Evolutionary conservation across 257 asterid genomes (phyloP).

Genomic region (Datura wrightii): DNA sequence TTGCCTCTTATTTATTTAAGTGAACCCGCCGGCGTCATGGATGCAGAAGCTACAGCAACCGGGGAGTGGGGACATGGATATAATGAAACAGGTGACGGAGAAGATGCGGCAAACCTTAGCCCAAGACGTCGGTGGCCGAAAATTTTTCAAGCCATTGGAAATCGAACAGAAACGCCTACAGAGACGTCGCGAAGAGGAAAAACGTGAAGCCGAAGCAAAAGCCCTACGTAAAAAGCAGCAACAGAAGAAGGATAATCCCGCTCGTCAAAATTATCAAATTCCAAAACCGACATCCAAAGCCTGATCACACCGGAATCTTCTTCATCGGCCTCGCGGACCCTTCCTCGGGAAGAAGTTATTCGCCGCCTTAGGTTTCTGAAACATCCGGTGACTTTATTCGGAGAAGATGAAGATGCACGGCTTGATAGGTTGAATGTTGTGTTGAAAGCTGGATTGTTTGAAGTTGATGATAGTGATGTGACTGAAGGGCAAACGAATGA

Average conservation of each 20-base stretch:
- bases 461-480: conserved; percentile 86
- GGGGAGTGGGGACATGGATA: conserved; percentile 53
- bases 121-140: conserved; percentile 65
- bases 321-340: conserved; percentile 38
- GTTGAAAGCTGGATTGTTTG: conserved; percentile 79
- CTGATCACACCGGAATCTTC: conserved; percentile 53
- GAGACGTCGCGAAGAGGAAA: conserved; percentile 74
- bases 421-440: conserved; percentile 74
- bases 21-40: no score
- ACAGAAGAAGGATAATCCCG: conserved; percentile 33
- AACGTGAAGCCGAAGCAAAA: conserved; percentile 62
- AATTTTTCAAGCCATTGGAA: conserved; percentile 76
- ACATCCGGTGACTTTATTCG: conserved; percentile 85
- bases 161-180: conserved; percentile 75
- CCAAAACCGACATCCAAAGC: conserved; percentile 54
- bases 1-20: no score
- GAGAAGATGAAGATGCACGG: conserved; percentile 84
- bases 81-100: conserved; percentile 66
- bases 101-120: conserved; percentile 62
- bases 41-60: no score
- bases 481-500: conserved; percentile 96
- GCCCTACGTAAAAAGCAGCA: conserved; percentile 52
- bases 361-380: conserved; percentile 81
- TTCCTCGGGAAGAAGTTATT: conserved; percentile 75
- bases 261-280: conserved; percentile 45